Conservation (phyloP, 1,284 basidiomycete genomes). For the Pseudozyma flocculosa region DNA sequence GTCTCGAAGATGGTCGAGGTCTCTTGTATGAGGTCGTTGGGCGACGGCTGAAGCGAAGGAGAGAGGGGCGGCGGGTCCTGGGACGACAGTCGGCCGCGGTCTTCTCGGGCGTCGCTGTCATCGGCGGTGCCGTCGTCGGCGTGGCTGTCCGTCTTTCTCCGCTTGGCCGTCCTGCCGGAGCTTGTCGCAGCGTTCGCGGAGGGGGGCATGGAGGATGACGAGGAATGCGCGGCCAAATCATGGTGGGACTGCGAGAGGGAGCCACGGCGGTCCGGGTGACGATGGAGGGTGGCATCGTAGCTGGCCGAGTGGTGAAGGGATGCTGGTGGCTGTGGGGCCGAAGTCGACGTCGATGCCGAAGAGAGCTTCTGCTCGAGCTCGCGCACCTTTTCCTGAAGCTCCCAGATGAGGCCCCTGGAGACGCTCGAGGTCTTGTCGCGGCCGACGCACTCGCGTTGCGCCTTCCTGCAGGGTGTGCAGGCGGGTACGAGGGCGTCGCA, state of each 20-base stretch:
- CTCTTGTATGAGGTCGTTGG: conserved; percentile 32
- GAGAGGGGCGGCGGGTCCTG: background rate
- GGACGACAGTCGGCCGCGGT: background rate
- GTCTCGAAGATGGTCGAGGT: conserved; percentile 34
- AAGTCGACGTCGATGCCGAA: conserved; percentile 8
- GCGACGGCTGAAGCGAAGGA: conserved; percentile 8
- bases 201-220: too few relatives aligned
- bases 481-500: conserved; percentile 34
- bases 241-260: too few relatives aligned
- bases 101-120: background rate
- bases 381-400: conserved; percentile 33
- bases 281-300: background rate
- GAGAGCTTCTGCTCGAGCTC: conserved; percentile 24
- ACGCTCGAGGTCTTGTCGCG: conserved; percentile 30
- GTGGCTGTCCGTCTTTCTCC: background rate
- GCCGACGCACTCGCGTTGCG: conserved; percentile 23
- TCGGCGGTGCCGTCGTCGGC: background rate
- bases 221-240: too few relatives aligned
- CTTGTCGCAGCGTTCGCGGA: too few relatives aligned
- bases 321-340: background rate
- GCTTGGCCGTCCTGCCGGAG: background rate
- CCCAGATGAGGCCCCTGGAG: conserved; percentile 25
- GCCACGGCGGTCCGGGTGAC: too few relatives aligned
- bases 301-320: background rate
- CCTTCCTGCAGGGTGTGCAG: conserved; percentile 32